These are phyloP conservation scores for Cryptosporidium felis DNA, from an alignment of 169 alveolate genomes.

Conservation along the genomic window DNA sequence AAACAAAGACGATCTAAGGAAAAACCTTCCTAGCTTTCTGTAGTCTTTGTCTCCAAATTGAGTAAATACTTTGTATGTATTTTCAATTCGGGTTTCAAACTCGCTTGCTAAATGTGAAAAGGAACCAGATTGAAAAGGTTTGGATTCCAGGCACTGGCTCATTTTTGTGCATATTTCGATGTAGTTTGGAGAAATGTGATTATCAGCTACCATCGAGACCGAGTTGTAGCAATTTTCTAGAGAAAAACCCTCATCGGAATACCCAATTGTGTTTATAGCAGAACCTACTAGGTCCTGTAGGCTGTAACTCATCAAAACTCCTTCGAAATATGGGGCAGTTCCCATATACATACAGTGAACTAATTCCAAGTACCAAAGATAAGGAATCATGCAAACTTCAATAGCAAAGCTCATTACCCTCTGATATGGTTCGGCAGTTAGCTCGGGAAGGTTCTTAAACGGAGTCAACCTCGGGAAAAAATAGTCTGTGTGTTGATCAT, in stretches of 20 bases:
- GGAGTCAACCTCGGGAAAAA: too few species aligned
- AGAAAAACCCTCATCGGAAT: neutral
- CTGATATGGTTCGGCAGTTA: neutral
- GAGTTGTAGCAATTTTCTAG: neutral
- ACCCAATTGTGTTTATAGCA: neutral
- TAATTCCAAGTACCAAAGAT: neutral
- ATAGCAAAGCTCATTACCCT: constrained; percentile 15
- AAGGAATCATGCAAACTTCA: constrained; percentile 21
- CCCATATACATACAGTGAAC: constrained; percentile 29
- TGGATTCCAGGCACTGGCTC: neutral
- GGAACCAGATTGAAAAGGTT: neutral
- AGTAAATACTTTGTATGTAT: neutral
- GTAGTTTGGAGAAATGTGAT: neutral
- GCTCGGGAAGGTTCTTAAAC: neutral
- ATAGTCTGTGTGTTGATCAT: too few species aligned
- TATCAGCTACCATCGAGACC: constrained; percentile 9
- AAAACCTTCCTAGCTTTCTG: neutral
- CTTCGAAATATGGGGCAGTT: neutral
- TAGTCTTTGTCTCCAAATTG: neutral
- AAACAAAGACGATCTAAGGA: too few species aligned
- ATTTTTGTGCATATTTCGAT: neutral
- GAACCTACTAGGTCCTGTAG: neutral
- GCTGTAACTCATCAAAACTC: neutral
- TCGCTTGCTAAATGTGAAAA: neutral
- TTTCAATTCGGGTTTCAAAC: neutral